phyloP scores from a whole-genome alignment of 768 basidiomycete genomes.

The Coprinellus micaceus region DNA sequence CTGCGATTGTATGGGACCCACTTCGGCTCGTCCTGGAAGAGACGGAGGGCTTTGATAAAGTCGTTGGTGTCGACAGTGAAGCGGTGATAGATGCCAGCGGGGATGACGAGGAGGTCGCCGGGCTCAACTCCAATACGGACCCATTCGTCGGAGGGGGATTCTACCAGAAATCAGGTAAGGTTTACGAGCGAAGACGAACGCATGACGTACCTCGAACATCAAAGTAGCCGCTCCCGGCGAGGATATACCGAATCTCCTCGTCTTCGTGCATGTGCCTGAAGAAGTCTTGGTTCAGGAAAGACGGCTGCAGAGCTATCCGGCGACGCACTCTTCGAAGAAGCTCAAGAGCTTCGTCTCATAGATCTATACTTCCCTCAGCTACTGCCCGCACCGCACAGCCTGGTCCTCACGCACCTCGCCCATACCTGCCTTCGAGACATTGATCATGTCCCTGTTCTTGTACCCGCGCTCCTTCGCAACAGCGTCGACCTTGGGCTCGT shows the following conservation, averaged over 20 bases:
- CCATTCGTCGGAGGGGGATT: slow-evolving; percentile 69
- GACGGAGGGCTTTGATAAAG: slow-evolving; percentile 68
- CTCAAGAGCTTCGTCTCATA: slow-evolving; percentile 80
- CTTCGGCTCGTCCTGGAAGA: slow-evolving; percentile 86
- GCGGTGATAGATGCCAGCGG: slow-evolving; percentile 90
- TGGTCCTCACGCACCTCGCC: slow-evolving; percentile 54
- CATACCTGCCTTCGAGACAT: slow-evolving; percentile 72
- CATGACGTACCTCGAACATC: slow-evolving; percentile 72
- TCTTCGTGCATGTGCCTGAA: slow-evolving; percentile 90
- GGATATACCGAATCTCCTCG: slow-evolving; percentile 89
- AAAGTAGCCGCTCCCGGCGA: slow-evolving; percentile 87
- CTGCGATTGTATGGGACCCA: slow-evolving; percentile 79
- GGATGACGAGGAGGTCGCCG: slow-evolving; percentile 84
- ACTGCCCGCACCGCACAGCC: not conserved
- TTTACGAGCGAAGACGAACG: not conserved
- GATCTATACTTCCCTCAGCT: slow-evolving; percentile 21
- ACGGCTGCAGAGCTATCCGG: not conserved
- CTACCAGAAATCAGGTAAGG: slow-evolving; percentile 29
- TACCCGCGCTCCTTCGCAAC: slow-evolving; percentile 70
- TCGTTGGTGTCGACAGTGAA: slow-evolving; percentile 84
- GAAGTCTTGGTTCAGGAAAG: not conserved
- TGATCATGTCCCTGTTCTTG: slow-evolving; percentile 80
- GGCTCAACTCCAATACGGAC: slow-evolving; percentile 71
- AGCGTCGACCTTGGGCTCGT: slow-evolving; percentile 53
- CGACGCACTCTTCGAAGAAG: slow-evolving; percentile 78